Evolutionary conservation across 192 early-diverging fungal genomes (phyloP), one percentile per base, ranked within the genome.

Genomic region (Dispira parvispora): DNA sequence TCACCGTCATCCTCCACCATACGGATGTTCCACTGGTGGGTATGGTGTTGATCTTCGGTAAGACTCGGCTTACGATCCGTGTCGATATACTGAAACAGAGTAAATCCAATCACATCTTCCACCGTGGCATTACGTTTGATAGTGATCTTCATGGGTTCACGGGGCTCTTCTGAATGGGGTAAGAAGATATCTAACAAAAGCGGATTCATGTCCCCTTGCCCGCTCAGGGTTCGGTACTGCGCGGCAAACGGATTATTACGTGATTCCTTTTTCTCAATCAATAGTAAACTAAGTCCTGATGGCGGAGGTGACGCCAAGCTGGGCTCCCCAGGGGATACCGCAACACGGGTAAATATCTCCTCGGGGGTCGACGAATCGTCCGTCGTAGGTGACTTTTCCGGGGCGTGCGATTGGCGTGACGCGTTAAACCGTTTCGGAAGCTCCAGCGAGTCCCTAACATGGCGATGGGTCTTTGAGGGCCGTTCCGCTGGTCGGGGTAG

Each of bases 1-100:
- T 84, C 83, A 21, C 96, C 96, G 73, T 96, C 96, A 63, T 92
- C 91, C 65, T 96, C 94, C 0, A 87, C 91, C 67, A 99, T 96
- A 45, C 89, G 77, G 68, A 99, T 71, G 20, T 83, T 83, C 96
- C 96, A 99, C 67, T 80, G 69, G 3, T 77, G 79, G 13, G 93
- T 81, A 56, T 89, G 81, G 23, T 76, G 79, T 27, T 78, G 64
- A 10, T 84, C 75, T 8, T 69, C 71, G 4, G 81, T 82, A 20
- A 97, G 67, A 18, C 67, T 62, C 13, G 94, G 88, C 28, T 68
- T 45, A 25, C 78, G 63, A 11, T 78, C 79, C 43, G 87, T 79
- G 52, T 91, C 85, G 43, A 86, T 75, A 71, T 96, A 94, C 67
- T 90, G 86, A 68, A 87, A 90, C 13, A 99, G 78, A 6, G 84